A percentile compares a stretch with the other conserved stretches of the same genome.
Conservation (phyloP, 78 protist species). For the Dictyostelium purpureum region DNA sequence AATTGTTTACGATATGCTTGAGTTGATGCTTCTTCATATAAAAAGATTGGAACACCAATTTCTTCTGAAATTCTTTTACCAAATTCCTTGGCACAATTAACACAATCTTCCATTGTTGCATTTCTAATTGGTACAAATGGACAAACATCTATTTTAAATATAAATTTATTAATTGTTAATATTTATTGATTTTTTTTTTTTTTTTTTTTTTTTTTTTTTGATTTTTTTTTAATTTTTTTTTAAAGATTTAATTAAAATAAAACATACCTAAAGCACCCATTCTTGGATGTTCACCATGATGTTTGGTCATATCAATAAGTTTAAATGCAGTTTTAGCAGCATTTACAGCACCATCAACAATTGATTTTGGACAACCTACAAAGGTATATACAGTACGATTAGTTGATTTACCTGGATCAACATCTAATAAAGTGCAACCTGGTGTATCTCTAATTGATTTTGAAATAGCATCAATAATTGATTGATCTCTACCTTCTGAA, state of each 20-base stretch:
- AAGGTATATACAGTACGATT: constrained; percentile 83
- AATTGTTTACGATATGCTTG: constrained; percentile 61
- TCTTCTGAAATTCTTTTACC: constrained; percentile 38
- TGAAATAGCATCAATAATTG: constrained; percentile 69
- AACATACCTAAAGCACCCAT: constrained; percentile 71
- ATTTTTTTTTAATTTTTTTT: too few relatives aligned
- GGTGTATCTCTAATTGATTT: constrained; percentile 53
- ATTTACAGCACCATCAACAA: constrained; percentile 76
- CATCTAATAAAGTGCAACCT: constrained; percentile 79
- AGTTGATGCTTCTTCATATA: constrained; percentile 80
- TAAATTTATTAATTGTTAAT: neutral
- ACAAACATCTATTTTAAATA: constrained; percentile 45
- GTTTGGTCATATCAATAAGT: constrained; percentile 83
- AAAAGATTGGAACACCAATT: constrained; percentile 58
- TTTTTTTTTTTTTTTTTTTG: too few relatives aligned
- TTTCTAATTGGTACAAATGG: constrained; percentile 82
- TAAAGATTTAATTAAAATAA: constrained; percentile 46
- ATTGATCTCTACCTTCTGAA: constrained; percentile 83
- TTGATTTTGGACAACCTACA: constrained; percentile 74
- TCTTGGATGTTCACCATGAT: constrained; percentile 79
- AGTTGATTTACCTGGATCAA: constrained; percentile 83
- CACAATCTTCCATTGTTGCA: constrained; percentile 82
- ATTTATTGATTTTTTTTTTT: too few relatives aligned
- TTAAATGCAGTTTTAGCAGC: constrained; percentile 34
- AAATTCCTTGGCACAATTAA: constrained; percentile 38